Evolutionary conservation across 2,329 filamentous ascomycete genomes (phyloP).

Genomic region (Plectosphaerella cucumerina): DNA sequence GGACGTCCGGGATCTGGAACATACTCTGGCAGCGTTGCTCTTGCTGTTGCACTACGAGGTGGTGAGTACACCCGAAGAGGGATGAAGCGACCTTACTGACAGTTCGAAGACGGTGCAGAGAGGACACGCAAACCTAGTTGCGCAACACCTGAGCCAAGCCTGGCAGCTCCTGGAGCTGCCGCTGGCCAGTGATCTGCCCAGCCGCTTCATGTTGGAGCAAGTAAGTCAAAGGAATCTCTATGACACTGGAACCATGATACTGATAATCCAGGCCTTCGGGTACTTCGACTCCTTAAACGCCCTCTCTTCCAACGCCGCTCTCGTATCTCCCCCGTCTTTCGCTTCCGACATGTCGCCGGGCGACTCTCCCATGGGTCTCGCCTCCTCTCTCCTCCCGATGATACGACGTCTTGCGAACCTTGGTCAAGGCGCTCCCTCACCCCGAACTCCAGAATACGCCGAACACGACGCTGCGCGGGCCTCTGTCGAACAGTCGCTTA

Average conservation of each 20-base stretch:
- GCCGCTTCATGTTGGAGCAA: constrained; percentile 9
- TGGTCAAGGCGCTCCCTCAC: constrained; percentile 3
- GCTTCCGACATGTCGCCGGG: neutral
- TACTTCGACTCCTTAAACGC: constrained; percentile 12
- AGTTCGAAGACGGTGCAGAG: constrained; percentile 7
- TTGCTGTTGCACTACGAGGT: constrained; percentile 10
- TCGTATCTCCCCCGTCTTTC: neutral
- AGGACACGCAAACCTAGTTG: constrained; percentile 2
- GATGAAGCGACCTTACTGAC: neutral
- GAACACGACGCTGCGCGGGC: constrained; percentile 9
- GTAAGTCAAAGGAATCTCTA: neutral
- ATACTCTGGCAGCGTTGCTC: constrained; percentile 8
- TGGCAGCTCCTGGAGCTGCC: constrained; percentile 8
- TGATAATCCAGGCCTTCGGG: constrained; percentile 9
- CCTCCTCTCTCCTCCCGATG: constrained; percentile 10
- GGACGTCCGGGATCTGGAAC: constrained; percentile 10
- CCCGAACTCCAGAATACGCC: constrained; percentile 5
- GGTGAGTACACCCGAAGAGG: neutral
- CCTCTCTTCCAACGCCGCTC: constrained; percentile 3
- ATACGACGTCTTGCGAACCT: constrained; percentile 9
- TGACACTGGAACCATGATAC: neutral
- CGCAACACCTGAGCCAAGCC: constrained; percentile 8
- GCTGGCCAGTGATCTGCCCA: constrained; percentile 2
- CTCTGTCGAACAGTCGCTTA: constrained; percentile 6
- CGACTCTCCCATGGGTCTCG: constrained; percentile 6